These are phyloP conservation scores for Skeletonema costatum DNA, from an alignment of 108 stramenopile genomes.

Conservation along the genomic window DNA sequence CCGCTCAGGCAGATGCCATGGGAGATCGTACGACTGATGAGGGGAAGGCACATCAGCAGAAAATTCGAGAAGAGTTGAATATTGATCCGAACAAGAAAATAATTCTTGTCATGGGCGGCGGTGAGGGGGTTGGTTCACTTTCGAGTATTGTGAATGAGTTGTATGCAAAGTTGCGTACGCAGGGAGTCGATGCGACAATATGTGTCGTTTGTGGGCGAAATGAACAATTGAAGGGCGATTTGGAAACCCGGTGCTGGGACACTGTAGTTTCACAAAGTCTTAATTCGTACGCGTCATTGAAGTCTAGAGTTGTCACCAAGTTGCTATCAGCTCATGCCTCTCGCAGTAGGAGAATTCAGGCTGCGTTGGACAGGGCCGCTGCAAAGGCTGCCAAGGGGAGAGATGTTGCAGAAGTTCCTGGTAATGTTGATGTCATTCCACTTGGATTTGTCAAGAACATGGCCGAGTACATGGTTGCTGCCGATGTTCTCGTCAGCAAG, in stretches of 20 bases:
- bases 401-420: conserved; percentile 45
- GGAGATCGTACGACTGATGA: conserved; percentile 63
- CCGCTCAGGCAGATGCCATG: conserved; percentile 58
- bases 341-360: conserved; percentile 41
- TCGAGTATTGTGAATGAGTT: conserved; percentile 80
- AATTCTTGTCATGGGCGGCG: conserved; percentile 95
- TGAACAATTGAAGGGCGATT: conserved; percentile 61
- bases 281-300: conserved; percentile 36
- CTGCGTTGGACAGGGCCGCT: conserved; percentile 37
- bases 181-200: conserved; percentile 81
- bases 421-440: conserved; percentile 75
- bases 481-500: conserved; percentile 92
- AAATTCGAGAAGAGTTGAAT: conserved; percentile 55
- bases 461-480: conserved; percentile 96
- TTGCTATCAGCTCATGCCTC: conserved; percentile 19
- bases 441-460: conserved; percentile 95
- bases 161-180: conserved; percentile 50
- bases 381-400: conserved; percentile 34
- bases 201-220: conserved; percentile 96
- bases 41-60: conserved; percentile 56
- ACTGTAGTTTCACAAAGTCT: conserved; percentile 49
- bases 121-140: conserved; percentile 92
- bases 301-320: conserved; percentile 31
- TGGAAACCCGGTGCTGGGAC: conserved; percentile 77
- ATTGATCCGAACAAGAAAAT: conserved; percentile 64